Base-by-base conservation (phyloP, 306 rosid genomes). In the Trifolium subterraneum region DNA sequence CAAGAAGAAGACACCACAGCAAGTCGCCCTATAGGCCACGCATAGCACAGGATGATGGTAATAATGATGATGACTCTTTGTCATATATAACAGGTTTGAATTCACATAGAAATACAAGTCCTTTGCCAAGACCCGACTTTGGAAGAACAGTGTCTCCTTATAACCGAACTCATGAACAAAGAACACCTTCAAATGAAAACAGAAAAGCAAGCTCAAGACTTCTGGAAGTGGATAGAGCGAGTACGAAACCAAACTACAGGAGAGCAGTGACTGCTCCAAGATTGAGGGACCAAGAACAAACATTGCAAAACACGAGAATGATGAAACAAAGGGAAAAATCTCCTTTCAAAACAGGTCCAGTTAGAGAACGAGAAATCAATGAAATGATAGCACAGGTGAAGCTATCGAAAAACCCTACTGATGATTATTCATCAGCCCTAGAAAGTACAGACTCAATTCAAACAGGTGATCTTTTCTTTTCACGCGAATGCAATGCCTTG, bases 381-480 rank as follows among this genome's bases (percentile, higher is more conserved):
- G 92, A 91, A 72, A 78, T 82, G 82, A 78, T 89, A 68, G 94
- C 89, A 3, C 39, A 79, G 62, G 90, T 81, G 51, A 89, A 81
- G 76, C 77, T 88, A 9, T 29, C 82, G 12, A 61, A 36, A 16
- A 79, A 76, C 25, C 75, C 79, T 6, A 72, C 2, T 13, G 63
- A n/a, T 20, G 66, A 18, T 39, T 60, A 76, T 56, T 39, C 66
- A 12, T 67, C 84, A 5, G 73, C 52, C 44, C 72, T 67, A 4
- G 90, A 82, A 38, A 91, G 87, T 44, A 79, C 83, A 4, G 98
- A 87, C 11, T 91, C 96, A 0, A 80, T 84, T 80, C 67, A 88
- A 12, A 82, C 91, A 0, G 98, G 92, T 64, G 94, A 91, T 70
- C 88, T 93, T 72, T 93, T 93, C 84, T 93, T 91, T 73, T 91